Evolutionary conservation across 371 early-diverging fungal genomes (phyloP), one percentile per base, ranked within the genome.

Genomic region (Syncephalastrum racemosum): DNA sequence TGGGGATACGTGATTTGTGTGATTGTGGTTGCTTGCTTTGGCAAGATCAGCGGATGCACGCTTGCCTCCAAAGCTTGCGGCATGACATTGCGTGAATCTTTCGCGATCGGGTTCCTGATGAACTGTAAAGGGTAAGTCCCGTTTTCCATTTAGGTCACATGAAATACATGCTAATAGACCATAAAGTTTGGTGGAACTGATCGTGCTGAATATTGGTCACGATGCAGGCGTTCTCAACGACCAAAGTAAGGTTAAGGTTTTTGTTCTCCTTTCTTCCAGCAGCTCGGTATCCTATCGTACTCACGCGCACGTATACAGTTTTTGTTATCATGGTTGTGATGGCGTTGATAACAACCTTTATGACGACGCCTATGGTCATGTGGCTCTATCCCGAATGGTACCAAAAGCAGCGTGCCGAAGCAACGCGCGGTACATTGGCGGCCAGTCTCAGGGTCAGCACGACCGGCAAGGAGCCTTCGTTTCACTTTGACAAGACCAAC

Each of bases 261-360:
- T 24, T 24, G n/a, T 48, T 48, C 22, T 48, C 22, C 20, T 24
- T 36, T 19, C 39, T 31, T 44, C 20, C 24, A 39, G 5, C 44
- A n/a, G 40, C 23, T 42, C 13, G 24, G 44, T 20, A 48, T 5
- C 36, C 12, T 14, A 7, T 31, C 8, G 43, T 24, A 36, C 31
- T 45, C 47, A 50, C 53, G 14, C 44, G 27, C 46, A 6, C 45
- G 15, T 10, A 19, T 73, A 52, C 27, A 79, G 84, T 78, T 60
- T 95, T 95, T 63, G 87, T 88, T n/a, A 92, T 96, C 53, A 86
- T 94, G 86, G 90, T 95, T 4, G 71, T 92, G 27, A 94, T 93
- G 93, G 93, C 93, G 10, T 63, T 95, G 22, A 71, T 90, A 2
- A 92, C 93, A 1, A 95, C 92, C 0, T 82, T 88, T 48, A 80